Conservation (phyloP, 139 green algal genomes). For the Trebouxia sp. region DNA sequence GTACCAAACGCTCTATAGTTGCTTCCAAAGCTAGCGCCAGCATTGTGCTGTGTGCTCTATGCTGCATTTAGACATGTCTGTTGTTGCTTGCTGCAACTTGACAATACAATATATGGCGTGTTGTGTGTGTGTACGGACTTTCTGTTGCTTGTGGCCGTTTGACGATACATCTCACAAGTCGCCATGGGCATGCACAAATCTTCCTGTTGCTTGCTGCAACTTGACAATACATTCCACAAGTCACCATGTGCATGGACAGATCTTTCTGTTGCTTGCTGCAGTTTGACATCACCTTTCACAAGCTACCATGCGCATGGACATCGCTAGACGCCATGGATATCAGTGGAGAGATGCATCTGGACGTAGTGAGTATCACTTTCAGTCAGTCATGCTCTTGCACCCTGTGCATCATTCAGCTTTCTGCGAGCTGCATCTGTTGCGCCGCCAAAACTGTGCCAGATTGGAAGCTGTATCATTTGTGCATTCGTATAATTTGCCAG, state of each 20-base stretch:
- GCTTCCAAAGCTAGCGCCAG: too few species aligned
- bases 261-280: too few species aligned
- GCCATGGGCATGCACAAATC: too few species aligned
- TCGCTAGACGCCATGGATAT: constrained; percentile 97
- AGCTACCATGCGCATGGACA: constrained; percentile 88
- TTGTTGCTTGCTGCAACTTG: too few species aligned
- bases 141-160: too few species aligned
- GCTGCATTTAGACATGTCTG: not conserved
- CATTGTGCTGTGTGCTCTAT: not conserved
- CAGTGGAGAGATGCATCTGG: constrained; percentile 90
- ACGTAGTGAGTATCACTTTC: constrained; percentile 66
- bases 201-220: too few species aligned
- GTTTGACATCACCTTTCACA: constrained; percentile 92
- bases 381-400: not conserved
- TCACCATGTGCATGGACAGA: constrained; percentile 89
- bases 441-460: too few species aligned
- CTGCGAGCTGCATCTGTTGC: not conserved
- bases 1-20: constrained; percentile 11
- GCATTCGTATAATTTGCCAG: too few species aligned
- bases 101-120: too few species aligned
- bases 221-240: constrained; percentile 90
- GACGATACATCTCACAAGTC: too few species aligned
- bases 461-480: too few species aligned
- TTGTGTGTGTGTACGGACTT: too few species aligned
- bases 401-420: not conserved